Evolutionary conservation across 257 asterid genomes (phyloP).

Genomic region (Nicotiana knightiana): DNA sequence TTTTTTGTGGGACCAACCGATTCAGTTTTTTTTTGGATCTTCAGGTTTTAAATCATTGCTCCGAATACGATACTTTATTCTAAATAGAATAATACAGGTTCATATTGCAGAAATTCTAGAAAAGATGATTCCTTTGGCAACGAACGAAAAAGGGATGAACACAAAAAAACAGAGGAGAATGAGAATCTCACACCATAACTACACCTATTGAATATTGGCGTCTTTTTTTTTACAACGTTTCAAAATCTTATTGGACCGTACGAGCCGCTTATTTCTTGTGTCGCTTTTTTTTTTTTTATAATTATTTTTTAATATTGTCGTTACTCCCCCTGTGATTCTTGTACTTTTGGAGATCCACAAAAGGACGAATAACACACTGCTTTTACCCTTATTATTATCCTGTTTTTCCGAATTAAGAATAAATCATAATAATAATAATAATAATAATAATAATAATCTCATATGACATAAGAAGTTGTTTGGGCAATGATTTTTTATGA

Average conservation of each 20-base stretch:
- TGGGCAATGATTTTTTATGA: too few relatives aligned
- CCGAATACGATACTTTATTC: not conserved
- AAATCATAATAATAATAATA: too few relatives aligned
- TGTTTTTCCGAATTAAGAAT: not conserved
- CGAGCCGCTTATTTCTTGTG: not conserved
- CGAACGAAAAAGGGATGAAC: not conserved
- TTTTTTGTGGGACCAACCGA: not conserved
- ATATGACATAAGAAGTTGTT: too few relatives aligned
- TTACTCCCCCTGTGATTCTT: not conserved
- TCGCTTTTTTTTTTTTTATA: too few relatives aligned
- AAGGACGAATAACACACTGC: not conserved
- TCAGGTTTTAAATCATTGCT: not conserved
- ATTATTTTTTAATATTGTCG: not conserved
- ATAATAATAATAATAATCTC: too few relatives aligned
- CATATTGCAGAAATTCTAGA: not conserved
- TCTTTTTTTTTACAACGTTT: not conserved
- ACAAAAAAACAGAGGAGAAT: not conserved
- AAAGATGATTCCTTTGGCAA: not conserved
- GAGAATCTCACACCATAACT: not conserved
- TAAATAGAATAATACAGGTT: not conserved
- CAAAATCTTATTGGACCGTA: constrained; percentile 9
- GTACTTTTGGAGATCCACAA: not conserved
- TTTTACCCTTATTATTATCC: not conserved
- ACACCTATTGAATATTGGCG: not conserved
- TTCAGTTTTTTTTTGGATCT: not conserved